These are phyloP conservation scores for Penicillium sp. DNA, from an alignment of 2,329 filamentous ascomycete species.

Conservation along the genomic window DNA sequence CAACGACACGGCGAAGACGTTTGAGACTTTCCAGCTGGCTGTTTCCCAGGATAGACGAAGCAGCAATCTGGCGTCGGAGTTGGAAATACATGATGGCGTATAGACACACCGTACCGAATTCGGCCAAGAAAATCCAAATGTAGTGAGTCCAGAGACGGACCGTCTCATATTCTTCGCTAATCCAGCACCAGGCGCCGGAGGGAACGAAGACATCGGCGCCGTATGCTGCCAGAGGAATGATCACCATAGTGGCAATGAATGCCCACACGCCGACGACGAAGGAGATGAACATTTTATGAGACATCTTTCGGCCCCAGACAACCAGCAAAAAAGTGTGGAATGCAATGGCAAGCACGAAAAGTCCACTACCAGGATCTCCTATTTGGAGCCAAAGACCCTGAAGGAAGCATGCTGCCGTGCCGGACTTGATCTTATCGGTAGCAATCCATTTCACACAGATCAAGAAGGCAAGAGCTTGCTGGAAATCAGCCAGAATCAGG, in stretches of 20 bases:
- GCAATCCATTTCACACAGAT: slow-evolving; percentile 57
- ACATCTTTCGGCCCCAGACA: slow-evolving; percentile 54
- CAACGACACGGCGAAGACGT: slow-evolving; percentile 51
- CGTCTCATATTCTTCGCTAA: slow-evolving; percentile 50
- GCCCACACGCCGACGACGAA: slow-evolving; percentile 55
- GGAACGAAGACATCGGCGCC: slow-evolving; percentile 53
- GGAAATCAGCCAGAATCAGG: slow-evolving; percentile 59
- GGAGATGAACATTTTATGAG: slow-evolving; percentile 52
- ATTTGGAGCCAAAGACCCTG: slow-evolving; percentile 61
- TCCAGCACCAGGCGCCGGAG: slow-evolving; percentile 62
- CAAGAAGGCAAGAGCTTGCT: slow-evolving; percentile 58
- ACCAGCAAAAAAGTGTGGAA: slow-evolving; percentile 60
- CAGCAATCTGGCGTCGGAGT: slow-evolving; percentile 52
- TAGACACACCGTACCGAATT: slow-evolving; percentile 57
- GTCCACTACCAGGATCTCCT: slow-evolving; percentile 59
- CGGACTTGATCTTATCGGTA: slow-evolving; percentile 52
- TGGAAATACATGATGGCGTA: slow-evolving; percentile 58
- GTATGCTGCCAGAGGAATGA: slow-evolving; percentile 54
- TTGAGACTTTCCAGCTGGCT: slow-evolving; percentile 46
- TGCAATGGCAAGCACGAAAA: slow-evolving; percentile 61
- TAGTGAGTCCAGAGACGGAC: slow-evolving; percentile 58
- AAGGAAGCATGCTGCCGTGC: slow-evolving; percentile 54
- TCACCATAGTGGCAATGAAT: slow-evolving; percentile 53
- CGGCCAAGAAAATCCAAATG: slow-evolving; percentile 59
- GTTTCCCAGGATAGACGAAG: slow-evolving; percentile 44